Evolutionary conservation across 768 basidiomycete species (phyloP).

Genomic region (Lactarius deliciosus): DNA sequence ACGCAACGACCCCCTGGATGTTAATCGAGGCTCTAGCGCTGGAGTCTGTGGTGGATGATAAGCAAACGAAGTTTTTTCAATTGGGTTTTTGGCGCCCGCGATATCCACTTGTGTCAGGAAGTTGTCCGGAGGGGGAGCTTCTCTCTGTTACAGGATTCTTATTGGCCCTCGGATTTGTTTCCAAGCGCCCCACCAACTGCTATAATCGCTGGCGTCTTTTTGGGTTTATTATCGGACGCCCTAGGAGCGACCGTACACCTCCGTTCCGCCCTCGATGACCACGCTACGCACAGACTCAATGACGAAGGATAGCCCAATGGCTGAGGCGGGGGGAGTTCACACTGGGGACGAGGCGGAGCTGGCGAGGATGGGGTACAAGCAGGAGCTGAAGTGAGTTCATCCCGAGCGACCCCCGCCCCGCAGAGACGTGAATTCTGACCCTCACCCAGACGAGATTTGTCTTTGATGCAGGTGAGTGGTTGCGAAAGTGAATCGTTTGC

Average conservation of each 20-base stretch:
- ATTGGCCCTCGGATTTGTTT: neutral
- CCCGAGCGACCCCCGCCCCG: neutral
- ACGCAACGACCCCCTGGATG: neutral
- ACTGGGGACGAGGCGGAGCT: slow-evolving; percentile 58
- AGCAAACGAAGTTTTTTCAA: neutral
- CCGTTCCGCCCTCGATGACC: neutral
- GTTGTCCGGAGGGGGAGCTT: neutral
- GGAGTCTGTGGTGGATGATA: neutral
- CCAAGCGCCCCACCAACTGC: neutral
- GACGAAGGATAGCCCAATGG: neutral
- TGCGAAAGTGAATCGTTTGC: neutral
- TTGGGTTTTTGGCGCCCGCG: neutral
- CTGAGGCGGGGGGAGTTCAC: slow-evolving; percentile 2
- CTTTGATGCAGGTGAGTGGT: slow-evolving; percentile 54
- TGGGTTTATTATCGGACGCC: neutral
- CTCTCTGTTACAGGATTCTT: neutral
- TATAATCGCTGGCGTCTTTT: neutral
- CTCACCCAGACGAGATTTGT: slow-evolving; percentile 53
- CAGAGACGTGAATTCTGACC: neutral
- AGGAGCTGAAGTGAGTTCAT: slow-evolving; percentile 56
- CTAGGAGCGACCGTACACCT: neutral
- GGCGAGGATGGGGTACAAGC: slow-evolving; percentile 71
- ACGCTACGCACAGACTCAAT: neutral
- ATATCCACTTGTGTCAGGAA: neutral
- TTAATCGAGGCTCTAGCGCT: neutral